A percentile compares a stretch with the other conserved stretches of the same genome.
Evolutionary conservation across 2,329 filamentous ascomycete genomes (phyloP).

Genomic region (Penicillium sp.): DNA sequence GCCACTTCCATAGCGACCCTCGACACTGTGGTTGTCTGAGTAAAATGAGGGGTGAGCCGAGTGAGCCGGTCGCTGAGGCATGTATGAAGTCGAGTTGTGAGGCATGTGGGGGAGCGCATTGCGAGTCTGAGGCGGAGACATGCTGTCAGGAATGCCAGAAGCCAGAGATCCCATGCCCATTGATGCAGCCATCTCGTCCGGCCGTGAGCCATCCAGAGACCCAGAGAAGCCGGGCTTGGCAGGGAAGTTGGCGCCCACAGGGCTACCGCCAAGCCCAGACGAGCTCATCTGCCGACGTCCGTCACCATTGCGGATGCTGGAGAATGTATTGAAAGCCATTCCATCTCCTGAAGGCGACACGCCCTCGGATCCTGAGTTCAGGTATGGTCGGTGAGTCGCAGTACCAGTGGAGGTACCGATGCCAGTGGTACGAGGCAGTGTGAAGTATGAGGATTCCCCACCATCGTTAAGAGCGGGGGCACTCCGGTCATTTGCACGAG

Average conservation of each 20-base stretch:
- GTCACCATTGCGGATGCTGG: conserved; percentile 38
- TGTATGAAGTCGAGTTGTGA: conserved; percentile 38
- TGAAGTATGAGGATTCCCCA: conserved; percentile 51
- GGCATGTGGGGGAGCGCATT: conserved; percentile 37
- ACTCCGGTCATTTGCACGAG: conserved; percentile 52
- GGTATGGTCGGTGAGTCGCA: conserved; percentile 35
- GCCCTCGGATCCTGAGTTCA: conserved; percentile 35
- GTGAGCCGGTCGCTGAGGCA: conserved; percentile 38
- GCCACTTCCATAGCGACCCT: conserved; percentile 30
- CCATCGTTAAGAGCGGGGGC: conserved; percentile 45
- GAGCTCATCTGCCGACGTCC: conserved; percentile 35
- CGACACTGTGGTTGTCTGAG: conserved; percentile 41
- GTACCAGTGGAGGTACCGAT: conserved; percentile 40
- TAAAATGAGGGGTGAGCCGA: conserved; percentile 43
- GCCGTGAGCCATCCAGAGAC: conserved; percentile 31
- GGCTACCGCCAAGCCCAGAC: conserved; percentile 34
- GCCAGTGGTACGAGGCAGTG: conserved; percentile 46
- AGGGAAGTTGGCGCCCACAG: conserved; percentile 34
- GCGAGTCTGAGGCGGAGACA: conserved; percentile 29
- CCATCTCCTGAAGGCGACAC: conserved; percentile 40
- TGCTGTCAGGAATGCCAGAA: conserved; percentile 32
- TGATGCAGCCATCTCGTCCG: conserved; percentile 32
- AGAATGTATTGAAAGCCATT: conserved; percentile 33
- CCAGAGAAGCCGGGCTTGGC: conserved; percentile 34
- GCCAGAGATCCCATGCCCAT: conserved; percentile 35